phyloP scores from a whole-genome alignment of 1,139 yeast genomes.

The Yamadazyma blattariae region DNA sequence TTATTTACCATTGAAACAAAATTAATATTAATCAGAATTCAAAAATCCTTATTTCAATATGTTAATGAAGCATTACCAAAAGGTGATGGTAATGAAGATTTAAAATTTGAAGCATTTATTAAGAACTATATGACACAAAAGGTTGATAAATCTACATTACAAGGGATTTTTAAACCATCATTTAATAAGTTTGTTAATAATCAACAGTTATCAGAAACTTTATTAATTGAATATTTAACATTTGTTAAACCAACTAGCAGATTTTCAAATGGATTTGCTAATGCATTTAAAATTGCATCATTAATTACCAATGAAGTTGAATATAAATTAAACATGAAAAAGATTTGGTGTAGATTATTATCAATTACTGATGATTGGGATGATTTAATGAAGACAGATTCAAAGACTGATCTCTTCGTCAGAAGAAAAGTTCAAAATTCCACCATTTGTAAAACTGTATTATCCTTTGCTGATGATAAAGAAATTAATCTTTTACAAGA shows the following conservation, averaged over 20 bases:
- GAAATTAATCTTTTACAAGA: constrained; percentile 13
- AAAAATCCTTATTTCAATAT: constrained; percentile 35
- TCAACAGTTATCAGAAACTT: constrained; percentile 40
- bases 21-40: constrained; percentile 47
- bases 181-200: constrained; percentile 34
- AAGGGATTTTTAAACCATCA: constrained; percentile 26
- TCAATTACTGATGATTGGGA: constrained; percentile 58
- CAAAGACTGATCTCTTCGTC: constrained; percentile 42
- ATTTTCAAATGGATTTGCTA: constrained; percentile 26
- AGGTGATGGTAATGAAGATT: constrained; percentile 10
- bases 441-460: constrained; percentile 45
- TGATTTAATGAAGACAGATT: constrained; percentile 35
- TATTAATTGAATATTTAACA: constrained; percentile 58
- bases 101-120: constrained; percentile 19
- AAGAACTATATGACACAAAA: constrained; percentile 16
- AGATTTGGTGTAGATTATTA: constrained; percentile 65
- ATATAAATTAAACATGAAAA: constrained; percentile 21
- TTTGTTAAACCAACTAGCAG: constrained; percentile 35
- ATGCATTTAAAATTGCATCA: constrained; percentile 36
- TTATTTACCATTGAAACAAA: constrained; percentile 46
- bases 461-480: constrained; percentile 10
- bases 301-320: constrained; percentile 23
- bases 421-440: constrained; percentile 41
- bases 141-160: constrained; percentile 13
- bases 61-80: constrained; percentile 20